Percentiles rank a stretch among this genome's conserved stretches.
phyloP scores from a whole-genome alignment of 1,284 basidiomycete species.

The Cutaneotrichosporon daszewskae region DNA sequence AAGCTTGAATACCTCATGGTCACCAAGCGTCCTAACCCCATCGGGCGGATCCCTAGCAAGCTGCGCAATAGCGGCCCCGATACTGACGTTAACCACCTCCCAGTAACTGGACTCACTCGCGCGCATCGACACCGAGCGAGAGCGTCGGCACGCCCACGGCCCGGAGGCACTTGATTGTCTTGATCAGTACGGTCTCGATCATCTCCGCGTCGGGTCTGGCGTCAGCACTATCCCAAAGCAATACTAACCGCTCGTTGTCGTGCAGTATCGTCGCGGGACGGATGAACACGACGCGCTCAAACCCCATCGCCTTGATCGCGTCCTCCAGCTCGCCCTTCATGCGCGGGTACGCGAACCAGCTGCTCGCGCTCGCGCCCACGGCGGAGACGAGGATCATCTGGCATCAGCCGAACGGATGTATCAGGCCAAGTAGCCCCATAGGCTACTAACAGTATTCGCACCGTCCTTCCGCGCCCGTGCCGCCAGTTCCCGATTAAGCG shows the following conservation, averaged over 20 bases:
- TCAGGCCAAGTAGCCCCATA: too few species aligned
- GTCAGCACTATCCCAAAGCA: too few species aligned
- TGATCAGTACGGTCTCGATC: too few species aligned
- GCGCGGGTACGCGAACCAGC: constrained; percentile 28
- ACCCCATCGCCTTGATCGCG: constrained; percentile 31
- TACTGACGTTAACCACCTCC: too few species aligned
- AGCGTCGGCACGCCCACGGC: constrained; percentile 20
- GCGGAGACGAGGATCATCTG: constrained; percentile 43
- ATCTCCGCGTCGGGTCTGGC: too few species aligned
- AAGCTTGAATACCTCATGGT: constrained; percentile 26
- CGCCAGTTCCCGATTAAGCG: constrained; percentile 39
- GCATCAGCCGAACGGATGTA: too few species aligned
- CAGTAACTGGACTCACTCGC: too few species aligned
- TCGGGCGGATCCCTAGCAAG: constrained; percentile 30
- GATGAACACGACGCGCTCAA: constrained; percentile 36
- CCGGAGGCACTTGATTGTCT: constrained; percentile 20
- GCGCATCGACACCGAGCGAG: constrained; percentile 20
- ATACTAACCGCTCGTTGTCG: constrained; percentile 27
- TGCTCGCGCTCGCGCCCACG: constrained; percentile 19
- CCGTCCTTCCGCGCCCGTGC: constrained; percentile 38
- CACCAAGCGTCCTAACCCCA: constrained; percentile 18
- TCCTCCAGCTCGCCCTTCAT: constrained; percentile 45
- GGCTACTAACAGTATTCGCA: constrained; percentile 28
- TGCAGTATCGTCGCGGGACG: constrained; percentile 34
- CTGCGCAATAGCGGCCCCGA: constrained; percentile 36